These are phyloP conservation scores for Colletotrichum sp. DNA, from an alignment of 2,329 filamentous ascomycete genomes.

Conservation along the genomic window DNA sequence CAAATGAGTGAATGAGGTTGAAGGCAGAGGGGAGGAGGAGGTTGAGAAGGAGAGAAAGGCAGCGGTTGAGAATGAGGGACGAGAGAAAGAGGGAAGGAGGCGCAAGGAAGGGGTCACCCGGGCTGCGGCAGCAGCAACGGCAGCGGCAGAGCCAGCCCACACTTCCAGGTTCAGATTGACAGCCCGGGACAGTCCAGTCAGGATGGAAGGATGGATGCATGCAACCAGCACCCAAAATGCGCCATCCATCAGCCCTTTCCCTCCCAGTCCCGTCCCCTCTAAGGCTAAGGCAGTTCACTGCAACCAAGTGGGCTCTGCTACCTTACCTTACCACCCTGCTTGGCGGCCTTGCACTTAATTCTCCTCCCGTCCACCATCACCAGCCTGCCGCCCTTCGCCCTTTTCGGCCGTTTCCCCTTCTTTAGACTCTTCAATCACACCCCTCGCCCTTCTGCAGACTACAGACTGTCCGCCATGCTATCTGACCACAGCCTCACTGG, in stretches of 20 bases:
- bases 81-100: not conserved
- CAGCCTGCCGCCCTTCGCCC: not conserved
- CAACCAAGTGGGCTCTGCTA: conserved; percentile 1
- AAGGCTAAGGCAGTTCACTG: not conserved
- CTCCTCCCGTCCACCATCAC: not conserved
- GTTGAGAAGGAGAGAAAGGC: not conserved
- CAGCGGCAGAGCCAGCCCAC: not conserved
- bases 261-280: not conserved
- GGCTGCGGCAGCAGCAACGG: not conserved
- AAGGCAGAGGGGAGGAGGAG: not conserved
- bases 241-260: not conserved
- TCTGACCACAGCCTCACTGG: conserved; percentile 9
- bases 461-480: not conserved
- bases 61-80: not conserved
- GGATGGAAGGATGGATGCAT: not conserved
- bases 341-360: not conserved
- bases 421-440: not conserved
- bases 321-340: not conserved
- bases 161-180: not conserved
- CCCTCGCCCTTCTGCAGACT: not conserved
- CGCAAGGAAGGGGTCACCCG: conserved; percentile 8
- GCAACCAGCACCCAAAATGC: not conserved
- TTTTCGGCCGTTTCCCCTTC: not conserved
- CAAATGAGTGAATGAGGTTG: not conserved
- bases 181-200: not conserved